These are phyloP conservation scores for Boletellus ananas DNA, from an alignment of 768 basidiomycete species.

Conservation along the genomic window DNA sequence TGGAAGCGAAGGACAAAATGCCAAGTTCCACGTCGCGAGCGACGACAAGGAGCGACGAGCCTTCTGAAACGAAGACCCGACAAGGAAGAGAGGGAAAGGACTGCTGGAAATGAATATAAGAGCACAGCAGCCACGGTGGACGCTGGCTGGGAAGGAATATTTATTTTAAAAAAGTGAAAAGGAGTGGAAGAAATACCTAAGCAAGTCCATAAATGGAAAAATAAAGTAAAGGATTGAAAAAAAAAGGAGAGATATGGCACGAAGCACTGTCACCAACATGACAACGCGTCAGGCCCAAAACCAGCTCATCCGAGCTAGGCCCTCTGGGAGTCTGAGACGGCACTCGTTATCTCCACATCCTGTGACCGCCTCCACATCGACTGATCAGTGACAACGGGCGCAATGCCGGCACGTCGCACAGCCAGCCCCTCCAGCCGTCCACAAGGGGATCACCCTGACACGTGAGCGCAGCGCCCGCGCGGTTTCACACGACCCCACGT, in stretches of 20 bases:
- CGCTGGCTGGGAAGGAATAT: conserved; percentile 10
- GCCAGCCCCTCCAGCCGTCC: neutral
- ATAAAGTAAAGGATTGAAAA: conserved; percentile 5
- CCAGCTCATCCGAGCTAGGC: conserved; percentile 28
- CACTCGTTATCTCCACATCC: conserved; percentile 17
- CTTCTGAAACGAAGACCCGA: conserved; percentile 25
- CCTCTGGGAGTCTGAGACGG: conserved; percentile 17
- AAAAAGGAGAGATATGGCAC: conserved; percentile 4
- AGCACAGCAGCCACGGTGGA: conserved; percentile 24
- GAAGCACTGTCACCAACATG: conserved; percentile 8
- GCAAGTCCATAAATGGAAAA: conserved; percentile 20
- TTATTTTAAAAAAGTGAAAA: conserved; percentile 13
- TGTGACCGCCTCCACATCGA: conserved; percentile 9
- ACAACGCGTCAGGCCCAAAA: conserved; percentile 15
- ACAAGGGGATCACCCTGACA: conserved; percentile 2
- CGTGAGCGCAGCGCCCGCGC: conserved; percentile 17
- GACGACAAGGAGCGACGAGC: conserved; percentile 22
- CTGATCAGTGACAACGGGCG: conserved; percentile 6
- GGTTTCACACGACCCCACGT: conserved; percentile 41
- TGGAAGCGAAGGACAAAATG: conserved; percentile 18
- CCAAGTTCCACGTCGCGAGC: conserved; percentile 18
- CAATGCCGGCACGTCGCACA: conserved; percentile 21
- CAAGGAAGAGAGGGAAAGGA: conserved; percentile 21
- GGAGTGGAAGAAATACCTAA: neutral
- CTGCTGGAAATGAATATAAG: conserved; percentile 32